A percentile compares a stretch with the other conserved stretches of the same genome.
These are phyloP conservation scores for Aurantiochytrium sp. DNA, from an alignment of 108 stramenopile species.

Conservation along the genomic window DNA sequence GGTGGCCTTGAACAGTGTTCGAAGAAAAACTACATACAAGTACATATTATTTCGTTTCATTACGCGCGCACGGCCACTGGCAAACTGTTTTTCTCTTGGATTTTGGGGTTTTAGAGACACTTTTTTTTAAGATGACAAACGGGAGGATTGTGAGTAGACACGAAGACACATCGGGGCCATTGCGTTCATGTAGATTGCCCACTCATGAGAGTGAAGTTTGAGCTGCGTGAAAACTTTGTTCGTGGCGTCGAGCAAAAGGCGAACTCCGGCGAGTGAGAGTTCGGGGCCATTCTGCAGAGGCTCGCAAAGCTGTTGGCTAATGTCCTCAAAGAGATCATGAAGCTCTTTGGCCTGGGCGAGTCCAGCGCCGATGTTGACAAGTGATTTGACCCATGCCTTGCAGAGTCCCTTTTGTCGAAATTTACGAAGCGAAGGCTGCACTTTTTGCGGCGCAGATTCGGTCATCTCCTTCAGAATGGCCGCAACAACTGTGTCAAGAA, in stretches of 20 bases:
- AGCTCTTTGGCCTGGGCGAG: slow-evolving; percentile 12
- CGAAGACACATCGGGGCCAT: not conserved
- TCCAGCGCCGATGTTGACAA: not conserved
- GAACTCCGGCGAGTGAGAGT: not conserved
- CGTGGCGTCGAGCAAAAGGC: not conserved
- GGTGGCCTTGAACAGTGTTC: no score
- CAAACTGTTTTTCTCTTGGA: not conserved
- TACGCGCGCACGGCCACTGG: not conserved
- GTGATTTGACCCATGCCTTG: not conserved
- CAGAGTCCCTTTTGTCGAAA: not conserved
- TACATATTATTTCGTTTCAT: no score
- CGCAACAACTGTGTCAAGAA: not conserved
- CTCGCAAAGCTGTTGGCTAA: not conserved
- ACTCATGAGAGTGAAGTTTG: not conserved
- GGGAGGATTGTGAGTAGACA: not conserved
- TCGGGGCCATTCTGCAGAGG: not conserved
- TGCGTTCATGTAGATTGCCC: not conserved
- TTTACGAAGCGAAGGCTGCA: not conserved
- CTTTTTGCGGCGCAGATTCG: no score
- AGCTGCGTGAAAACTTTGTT: not conserved
- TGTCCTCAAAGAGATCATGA: not conserved
- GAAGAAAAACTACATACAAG: no score
- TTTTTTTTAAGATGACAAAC: not conserved
- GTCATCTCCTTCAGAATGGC: not conserved
- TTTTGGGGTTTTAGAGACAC: not conserved